These are phyloP conservation scores for Penstemon davidsonii DNA, from an alignment of 257 asterid species.

Conservation along the genomic window DNA sequence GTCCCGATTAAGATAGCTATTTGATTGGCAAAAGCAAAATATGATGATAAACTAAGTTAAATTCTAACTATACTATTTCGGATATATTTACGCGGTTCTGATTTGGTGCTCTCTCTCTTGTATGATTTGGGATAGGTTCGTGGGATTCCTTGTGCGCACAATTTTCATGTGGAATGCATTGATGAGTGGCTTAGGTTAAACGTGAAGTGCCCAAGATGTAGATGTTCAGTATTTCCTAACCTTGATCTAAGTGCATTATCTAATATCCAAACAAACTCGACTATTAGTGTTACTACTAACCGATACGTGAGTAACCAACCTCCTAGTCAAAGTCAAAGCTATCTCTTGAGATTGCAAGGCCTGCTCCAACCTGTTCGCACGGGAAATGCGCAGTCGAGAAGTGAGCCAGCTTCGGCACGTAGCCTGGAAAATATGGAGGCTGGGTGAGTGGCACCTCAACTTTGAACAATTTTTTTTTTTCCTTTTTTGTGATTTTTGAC, in stretches of 20 bases:
- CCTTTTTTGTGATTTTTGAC: conserved; percentile 10
- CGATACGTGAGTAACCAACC: conserved; percentile 67
- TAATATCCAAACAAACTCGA: conserved; percentile 60
- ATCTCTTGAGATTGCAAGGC: conserved; percentile 79
- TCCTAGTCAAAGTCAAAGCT: conserved; percentile 61
- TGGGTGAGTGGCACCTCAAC: conserved; percentile 43
- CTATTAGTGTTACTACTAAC: conserved; percentile 51
- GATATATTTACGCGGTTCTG: no score
- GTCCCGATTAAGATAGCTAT: background rate
- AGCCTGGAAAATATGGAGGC: conserved; percentile 31
- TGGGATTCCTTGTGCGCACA: conserved; percentile 98
- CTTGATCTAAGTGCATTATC: conserved; percentile 89
- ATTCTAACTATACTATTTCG: no score
- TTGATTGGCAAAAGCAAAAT: background rate
- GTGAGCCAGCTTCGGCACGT: conserved; percentile 29
- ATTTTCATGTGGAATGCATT: conserved; percentile 94
- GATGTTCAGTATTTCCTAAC: conserved; percentile 95
- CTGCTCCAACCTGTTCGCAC: conserved; percentile 58
- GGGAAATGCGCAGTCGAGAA: conserved; percentile 35
- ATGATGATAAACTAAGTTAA: no score
- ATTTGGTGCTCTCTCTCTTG: background rate
- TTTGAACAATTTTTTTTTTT: conserved; percentile 22
- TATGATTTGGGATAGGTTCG: conserved; percentile 59
- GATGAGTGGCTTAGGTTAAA: conserved; percentile 95
- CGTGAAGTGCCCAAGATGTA: conserved; percentile 94